A percentile compares a stretch with the other conserved stretches of the same genome.
Evolutionary conservation across 2,329 filamentous ascomycete genomes (phyloP).

Genomic region (Camillea tinctor): DNA sequence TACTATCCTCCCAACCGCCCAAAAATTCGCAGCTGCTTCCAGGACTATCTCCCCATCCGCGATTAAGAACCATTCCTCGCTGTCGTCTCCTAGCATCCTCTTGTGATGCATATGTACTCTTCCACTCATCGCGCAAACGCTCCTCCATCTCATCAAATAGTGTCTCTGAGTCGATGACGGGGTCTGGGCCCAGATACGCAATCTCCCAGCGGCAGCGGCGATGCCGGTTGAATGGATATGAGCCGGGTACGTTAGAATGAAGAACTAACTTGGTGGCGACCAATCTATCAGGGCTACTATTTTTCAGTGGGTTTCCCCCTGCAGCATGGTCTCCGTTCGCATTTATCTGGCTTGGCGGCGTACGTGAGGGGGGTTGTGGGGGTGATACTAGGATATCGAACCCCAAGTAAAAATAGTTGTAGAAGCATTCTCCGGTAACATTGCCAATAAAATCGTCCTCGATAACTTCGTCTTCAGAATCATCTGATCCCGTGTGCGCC

Average conservation of each 20-base stretch:
- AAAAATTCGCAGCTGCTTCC: constrained; percentile 85
- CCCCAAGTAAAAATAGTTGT: constrained; percentile 95
- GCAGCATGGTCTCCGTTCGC: constrained; percentile 24
- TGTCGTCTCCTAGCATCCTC: constrained; percentile 53
- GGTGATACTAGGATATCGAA: constrained; percentile 92
- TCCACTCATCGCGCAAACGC: constrained; percentile 68
- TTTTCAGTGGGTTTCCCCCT: constrained; percentile 38
- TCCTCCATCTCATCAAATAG: constrained; percentile 71
- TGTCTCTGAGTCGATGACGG: constrained; percentile 70
- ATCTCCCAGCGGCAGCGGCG: constrained; percentile 87
- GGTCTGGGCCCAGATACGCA: constrained; percentile 49
- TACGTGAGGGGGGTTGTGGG: constrained; percentile 62
- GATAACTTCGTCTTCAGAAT: constrained; percentile 60
- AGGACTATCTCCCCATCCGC: constrained; percentile 88
- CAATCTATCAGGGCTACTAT: constrained; percentile 58
- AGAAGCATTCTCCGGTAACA: constrained; percentile 77
- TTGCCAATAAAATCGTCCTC: constrained; percentile 55
- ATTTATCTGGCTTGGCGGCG: constrained; percentile 51
- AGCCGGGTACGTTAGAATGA: constrained; percentile 92
- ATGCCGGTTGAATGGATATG: constrained; percentile 95
- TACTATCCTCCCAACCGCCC: constrained; percentile 81
- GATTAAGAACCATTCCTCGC: constrained; percentile 82
- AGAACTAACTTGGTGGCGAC: constrained; percentile 91
- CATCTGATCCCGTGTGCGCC: constrained; percentile 67
- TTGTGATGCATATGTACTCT: constrained; percentile 58